phyloP scores from a whole-genome alignment of 495 filamentous ascomycete genomes.

The Tuber umbilicatum region DNA sequence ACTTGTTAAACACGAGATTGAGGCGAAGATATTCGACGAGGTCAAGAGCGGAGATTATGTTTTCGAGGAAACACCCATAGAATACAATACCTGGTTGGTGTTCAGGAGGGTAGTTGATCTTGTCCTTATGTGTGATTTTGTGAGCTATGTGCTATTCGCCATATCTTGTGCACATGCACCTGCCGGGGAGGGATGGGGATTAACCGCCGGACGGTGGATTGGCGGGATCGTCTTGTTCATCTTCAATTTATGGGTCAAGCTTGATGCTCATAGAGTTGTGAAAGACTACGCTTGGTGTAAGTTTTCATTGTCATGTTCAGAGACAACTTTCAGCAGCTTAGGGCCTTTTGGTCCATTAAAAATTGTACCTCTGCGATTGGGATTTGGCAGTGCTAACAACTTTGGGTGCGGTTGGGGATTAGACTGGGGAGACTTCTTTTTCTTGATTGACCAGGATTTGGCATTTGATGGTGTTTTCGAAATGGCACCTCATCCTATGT shows the following conservation, averaged over 20 bases:
- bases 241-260: slow-evolving; percentile 98
- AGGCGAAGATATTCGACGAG: slow-evolving; percentile 77
- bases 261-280: slow-evolving; percentile 96
- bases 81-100: slow-evolving; percentile 98
- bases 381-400: slow-evolving; percentile 15
- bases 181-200: slow-evolving; percentile 58
- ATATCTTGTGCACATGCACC: slow-evolving; percentile 77
- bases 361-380: not conserved
- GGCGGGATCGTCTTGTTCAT: slow-evolving; percentile 70
- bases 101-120: slow-evolving; percentile 91
- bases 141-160: slow-evolving; percentile 91
- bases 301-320: slow-evolving; percentile 16
- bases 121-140: slow-evolving; percentile 97
- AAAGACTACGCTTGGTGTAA: slow-evolving; percentile 94
- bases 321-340: not conserved
- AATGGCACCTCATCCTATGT: slow-evolving; percentile 99
- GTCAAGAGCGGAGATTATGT: slow-evolving; percentile 61
- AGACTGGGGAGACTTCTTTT: slow-evolving; percentile 98
- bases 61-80: slow-evolving; percentile 84
- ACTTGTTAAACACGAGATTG: slow-evolving; percentile 77
- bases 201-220: slow-evolving; percentile 71
- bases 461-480: slow-evolving; percentile 99
- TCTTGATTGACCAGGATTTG: slow-evolving; percentile 92
- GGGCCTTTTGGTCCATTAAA: not conserved
- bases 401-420: slow-evolving; percentile 4